These are phyloP conservation scores for Aspergillus hiratsukae DNA, from an alignment of 2,329 filamentous ascomycete genomes.

Conservation along the genomic window DNA sequence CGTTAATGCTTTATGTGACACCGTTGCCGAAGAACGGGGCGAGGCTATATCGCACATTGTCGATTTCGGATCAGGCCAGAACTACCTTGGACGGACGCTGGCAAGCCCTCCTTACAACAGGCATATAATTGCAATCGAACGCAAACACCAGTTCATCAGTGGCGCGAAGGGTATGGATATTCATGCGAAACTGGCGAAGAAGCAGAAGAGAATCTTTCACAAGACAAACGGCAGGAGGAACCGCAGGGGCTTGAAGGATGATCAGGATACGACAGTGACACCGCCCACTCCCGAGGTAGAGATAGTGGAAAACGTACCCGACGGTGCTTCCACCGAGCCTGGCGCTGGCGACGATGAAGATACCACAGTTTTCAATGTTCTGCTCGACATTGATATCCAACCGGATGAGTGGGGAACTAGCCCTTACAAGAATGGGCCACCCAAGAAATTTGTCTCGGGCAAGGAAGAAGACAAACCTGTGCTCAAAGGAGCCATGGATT, in stretches of 20 bases:
- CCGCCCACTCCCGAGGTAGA: not conserved
- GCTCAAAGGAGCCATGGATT: slow-evolving; percentile 34
- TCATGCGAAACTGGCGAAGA: slow-evolving; percentile 68
- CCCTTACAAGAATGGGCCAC: slow-evolving; percentile 9
- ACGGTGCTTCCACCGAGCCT: slow-evolving; percentile 6
- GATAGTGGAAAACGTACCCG: slow-evolving; percentile 1
- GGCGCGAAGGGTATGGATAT: slow-evolving; percentile 82
- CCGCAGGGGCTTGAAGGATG: slow-evolving; percentile 24
- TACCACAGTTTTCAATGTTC: slow-evolving; percentile 26
- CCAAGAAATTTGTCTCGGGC: slow-evolving; percentile 1
- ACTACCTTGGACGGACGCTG: slow-evolving; percentile 85
- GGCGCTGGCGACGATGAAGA: slow-evolving; percentile 20
- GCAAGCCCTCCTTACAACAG: slow-evolving; percentile 81
- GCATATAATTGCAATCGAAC: slow-evolving; percentile 86
- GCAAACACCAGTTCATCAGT: slow-evolving; percentile 76
- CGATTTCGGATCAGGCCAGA: slow-evolving; percentile 94
- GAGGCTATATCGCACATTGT: slow-evolving; percentile 73
- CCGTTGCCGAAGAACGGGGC: slow-evolving; percentile 47
- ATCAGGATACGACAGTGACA: slow-evolving; percentile 8
- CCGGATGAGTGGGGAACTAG: slow-evolving; percentile 24
- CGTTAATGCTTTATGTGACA: slow-evolving; percentile 61
- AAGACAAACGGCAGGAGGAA: slow-evolving; percentile 76
- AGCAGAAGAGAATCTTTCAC: slow-evolving; percentile 58
- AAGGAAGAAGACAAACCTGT: slow-evolving; percentile 17
- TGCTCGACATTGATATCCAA: slow-evolving; percentile 31